A percentile compares a stretch with the other conserved stretches of the same genome.
phyloP scores from a whole-genome alignment of 805 yeast species.

The Ogataea chonburiensis region DNA sequence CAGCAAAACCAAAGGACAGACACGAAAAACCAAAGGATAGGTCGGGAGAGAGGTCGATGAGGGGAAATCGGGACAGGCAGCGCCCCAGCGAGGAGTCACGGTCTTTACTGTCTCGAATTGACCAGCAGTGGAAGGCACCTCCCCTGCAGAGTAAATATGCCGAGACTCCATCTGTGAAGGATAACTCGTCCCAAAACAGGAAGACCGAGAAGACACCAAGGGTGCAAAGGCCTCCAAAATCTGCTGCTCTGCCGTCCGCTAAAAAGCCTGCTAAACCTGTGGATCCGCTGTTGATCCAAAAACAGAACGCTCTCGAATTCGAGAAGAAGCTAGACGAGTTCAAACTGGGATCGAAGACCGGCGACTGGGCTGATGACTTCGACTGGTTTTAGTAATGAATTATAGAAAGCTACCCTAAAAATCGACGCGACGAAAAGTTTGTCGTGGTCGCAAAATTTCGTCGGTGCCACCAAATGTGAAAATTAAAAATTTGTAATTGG shows the following conservation, averaged over 20 bases:
- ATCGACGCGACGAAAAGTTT: constrained; percentile 7
- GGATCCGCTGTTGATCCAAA: constrained; percentile 9
- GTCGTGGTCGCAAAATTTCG: neutral
- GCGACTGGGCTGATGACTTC: constrained; percentile 22
- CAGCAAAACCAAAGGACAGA: neutral
- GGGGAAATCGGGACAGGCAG: neutral
- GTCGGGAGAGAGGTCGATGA: too few species aligned
- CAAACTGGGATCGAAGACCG: constrained; percentile 11
- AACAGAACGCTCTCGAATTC: constrained; percentile 19
- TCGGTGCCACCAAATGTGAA: constrained; percentile 3
- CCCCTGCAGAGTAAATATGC: constrained; percentile 9
- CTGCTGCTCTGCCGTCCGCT: neutral
- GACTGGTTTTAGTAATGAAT: constrained; percentile 18
- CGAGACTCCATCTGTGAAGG: constrained; percentile 1
- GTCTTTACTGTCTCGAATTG: constrained; percentile 10
- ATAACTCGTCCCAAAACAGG: neutral
- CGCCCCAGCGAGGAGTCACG: constrained; percentile 4
- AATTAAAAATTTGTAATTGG: constrained; percentile 9
- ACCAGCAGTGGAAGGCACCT: constrained; percentile 10
- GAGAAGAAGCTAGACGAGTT: constrained; percentile 15
- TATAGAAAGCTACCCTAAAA: too few species aligned
- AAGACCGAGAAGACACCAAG: neutral
- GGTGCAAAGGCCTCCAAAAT: neutral
- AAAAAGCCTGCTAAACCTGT: neutral
- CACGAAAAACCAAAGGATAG: too few species aligned